A percentile compares a stretch with the other conserved stretches of the same genome.
Evolutionary conservation across 306 rosid genomes (phyloP).

Genomic region (Vigna hirtella): DNA sequence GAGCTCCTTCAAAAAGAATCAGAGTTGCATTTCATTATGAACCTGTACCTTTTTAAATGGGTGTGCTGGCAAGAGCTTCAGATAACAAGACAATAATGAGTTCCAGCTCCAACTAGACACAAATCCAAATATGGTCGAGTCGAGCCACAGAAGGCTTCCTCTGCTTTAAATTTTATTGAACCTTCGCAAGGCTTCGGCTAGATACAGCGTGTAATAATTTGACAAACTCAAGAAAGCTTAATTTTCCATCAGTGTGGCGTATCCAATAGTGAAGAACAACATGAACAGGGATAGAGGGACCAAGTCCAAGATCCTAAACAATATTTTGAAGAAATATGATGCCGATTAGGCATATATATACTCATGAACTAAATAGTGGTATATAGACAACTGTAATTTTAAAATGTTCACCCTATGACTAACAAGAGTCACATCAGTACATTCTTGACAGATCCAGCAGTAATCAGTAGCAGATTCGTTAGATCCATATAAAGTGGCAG

Average conservation of each 20-base stretch:
- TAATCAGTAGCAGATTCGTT: not conserved
- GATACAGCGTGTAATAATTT: slow-evolving; percentile 89
- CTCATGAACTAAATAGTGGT: not conserved
- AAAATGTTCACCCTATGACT: not conserved
- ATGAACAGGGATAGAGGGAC: slow-evolving; percentile 95
- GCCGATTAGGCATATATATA: slow-evolving; percentile 31
- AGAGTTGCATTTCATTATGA: slow-evolving; percentile 39
- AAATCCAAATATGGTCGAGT: slow-evolving; percentile 37
- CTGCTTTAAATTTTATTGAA: slow-evolving; percentile 53
- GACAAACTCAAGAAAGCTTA: slow-evolving; percentile 95
- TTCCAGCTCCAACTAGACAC: slow-evolving; percentile 36
- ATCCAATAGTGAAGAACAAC: slow-evolving; percentile 98
- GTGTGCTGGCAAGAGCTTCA: slow-evolving; percentile 43
- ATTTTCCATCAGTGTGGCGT: slow-evolving; percentile 95
- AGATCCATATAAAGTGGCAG: not conserved
- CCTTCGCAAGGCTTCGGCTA: slow-evolving; percentile 76
- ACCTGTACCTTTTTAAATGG: slow-evolving; percentile 37
- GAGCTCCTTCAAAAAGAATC: slow-evolving; percentile 52
- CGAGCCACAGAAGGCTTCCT: slow-evolving; percentile 28
- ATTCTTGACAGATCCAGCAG: slow-evolving; percentile 6
- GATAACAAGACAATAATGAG: slow-evolving; percentile 39
- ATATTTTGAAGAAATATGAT: slow-evolving; percentile 24
- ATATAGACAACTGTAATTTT: not conserved
- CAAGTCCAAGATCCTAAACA: slow-evolving; percentile 92
- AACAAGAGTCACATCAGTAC: not conserved